Evolutionary conservation across 305 asterid genomes (phyloP), one percentile per base, ranked within the genome.

Genomic region (Fraxinus sp.): DNA sequence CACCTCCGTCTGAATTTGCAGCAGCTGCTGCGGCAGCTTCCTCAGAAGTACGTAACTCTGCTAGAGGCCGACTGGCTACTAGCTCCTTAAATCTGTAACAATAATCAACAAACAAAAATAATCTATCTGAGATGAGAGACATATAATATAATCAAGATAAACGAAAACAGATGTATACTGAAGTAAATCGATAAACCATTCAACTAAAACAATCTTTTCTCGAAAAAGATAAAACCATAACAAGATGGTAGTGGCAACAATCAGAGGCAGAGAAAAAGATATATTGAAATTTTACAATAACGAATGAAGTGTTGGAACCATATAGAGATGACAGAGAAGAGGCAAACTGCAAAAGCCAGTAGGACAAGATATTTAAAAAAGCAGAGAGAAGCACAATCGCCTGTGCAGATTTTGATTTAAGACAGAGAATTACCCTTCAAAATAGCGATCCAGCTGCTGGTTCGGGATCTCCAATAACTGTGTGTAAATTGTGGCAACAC

Each of bases 381-480:
- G 73, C 35, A 52, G 13, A 39, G 0, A 72, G 13, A 72, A 22
- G 35, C 6, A 28, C 46, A 70, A 28, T 70, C 41, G 0, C 3
- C 75, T 4, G 0, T 3, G 76, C 20, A 71, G 1, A 32, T 2
- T 71, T 71, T 14, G 76, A 71, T 3, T 3, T 77, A 36, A 82
- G 59, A 55, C 28, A 85, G 84, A 82, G 80, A 77, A 68, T 89
- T 89, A 97, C 99, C 98, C 95, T 87, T 95, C 97, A 87, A 97
- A 95, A 89, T 95, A 95, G 81, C 97, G 97, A 88, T 97, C 98
- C 79, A 97, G 90, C 86, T 95, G 98, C 92, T 93, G 97, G 88
- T 90, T 97, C 59, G 99, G 98, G 82, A 92, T 84, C 87, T 92
- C 98, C 85, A 97, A 86, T 79, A 97, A 92, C 85, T 97, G 93